Evolutionary conservation across 257 asterid species (phyloP).

Genomic region (Solanum infundibuliforme): DNA sequence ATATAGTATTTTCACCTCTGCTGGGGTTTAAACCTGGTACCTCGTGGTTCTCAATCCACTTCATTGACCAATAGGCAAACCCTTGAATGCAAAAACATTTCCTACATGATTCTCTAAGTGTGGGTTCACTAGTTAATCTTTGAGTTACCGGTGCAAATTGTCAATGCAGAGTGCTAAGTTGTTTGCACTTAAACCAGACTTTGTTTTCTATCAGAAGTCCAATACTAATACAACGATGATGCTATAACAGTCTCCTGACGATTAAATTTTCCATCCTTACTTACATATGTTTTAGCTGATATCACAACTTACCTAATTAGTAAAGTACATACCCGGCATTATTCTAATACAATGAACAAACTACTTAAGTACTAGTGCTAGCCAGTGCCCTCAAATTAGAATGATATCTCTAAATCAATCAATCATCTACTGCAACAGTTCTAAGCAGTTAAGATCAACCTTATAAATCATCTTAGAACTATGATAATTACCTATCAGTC

Average conservation of each 20-base stretch:
- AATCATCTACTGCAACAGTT: neutral
- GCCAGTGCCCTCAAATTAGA: neutral
- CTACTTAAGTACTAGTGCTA: neutral
- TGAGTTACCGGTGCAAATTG: neutral
- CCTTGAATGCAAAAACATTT: neutral
- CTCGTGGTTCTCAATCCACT: neutral
- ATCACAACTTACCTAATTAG: neutral
- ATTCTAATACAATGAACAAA: neutral
- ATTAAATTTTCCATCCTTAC: neutral
- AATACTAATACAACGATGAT: neutral
- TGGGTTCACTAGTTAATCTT: neutral
- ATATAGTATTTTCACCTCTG: neutral
- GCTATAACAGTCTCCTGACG: neutral
- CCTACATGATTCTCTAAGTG: neutral
- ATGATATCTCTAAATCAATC: neutral
- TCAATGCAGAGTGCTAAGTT: neutral
- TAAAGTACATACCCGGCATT: neutral
- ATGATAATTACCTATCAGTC: neutral
- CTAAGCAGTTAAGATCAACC: neutral
- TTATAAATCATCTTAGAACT: neutral
- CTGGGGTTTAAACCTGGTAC: neutral
- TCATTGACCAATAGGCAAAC: neutral
- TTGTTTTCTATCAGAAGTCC: neutral
- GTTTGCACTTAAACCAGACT: neutral
- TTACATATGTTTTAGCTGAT: neutral